Base-by-base conservation (phyloP, 75 land plant genomes). In the Sequoia sempervirens region DNA sequence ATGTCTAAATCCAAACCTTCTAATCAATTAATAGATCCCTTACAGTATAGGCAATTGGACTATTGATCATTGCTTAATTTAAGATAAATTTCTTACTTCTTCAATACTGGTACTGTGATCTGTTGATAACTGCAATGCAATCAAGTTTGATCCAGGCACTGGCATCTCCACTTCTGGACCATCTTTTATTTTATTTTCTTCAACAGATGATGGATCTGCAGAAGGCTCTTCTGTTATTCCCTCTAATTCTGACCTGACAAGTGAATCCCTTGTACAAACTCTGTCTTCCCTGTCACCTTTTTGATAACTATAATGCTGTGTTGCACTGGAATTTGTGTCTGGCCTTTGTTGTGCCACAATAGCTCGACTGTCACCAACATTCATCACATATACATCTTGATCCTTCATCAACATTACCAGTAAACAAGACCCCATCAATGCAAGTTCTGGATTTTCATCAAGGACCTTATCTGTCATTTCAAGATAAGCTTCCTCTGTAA, bases 371-470 rank as follows among this genome's bases (percentile, higher is more conserved):
- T 98, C 99, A 14, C 99, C 99, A 46, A 98, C 89, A 91, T 98
- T 98, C 99, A 98, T 90, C 75, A 96, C 92, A 91, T 98, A 98
- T 72, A 98, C 98, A 92, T 98, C 98, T 79, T 98, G 96, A 70
- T 93, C 98, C 86, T 91, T 98, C 98, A 98, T 93, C 56, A 98
- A 83, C 83, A 90, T 96, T 66, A 94, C 99, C 90, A 98, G 83
- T 75, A 96, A 87, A 81, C 99, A 98, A 0, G 99, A 98, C 30
- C 99, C 99, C 93, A 94, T 96, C 86, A 98, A 84, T 14, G 96
- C 98, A 50, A 98, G 90, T 87, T 98, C 99, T 30, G 99, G 99
- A 79, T 96, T 93, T 66, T 86, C 89, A 76, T 92, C 92, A 83
- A 96, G 81, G 28, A 87, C 87, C 83, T 86, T 90, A 76, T 98